Base-by-base conservation (phyloP, 139 green algal species). In the Auxenochlorella pyrenoidosa region DNA sequence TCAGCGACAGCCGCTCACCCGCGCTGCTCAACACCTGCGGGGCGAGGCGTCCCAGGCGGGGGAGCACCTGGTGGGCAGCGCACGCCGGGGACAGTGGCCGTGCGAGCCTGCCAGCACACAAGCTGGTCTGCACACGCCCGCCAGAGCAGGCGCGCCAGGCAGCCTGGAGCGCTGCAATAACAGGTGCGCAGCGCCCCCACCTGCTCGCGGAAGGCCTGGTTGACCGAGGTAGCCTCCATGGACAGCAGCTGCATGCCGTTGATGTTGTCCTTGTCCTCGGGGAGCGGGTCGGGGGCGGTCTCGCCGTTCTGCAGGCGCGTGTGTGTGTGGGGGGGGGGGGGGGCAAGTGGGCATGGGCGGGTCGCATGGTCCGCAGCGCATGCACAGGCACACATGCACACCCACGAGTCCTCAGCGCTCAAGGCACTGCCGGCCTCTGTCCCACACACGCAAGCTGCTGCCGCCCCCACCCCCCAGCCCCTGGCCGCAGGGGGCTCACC, bases 131-230 rank as follows among this genome's bases (percentile, higher is more conserved):
- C n/a, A n/a, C n/a, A n/a, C n/a, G n/a, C n/a, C n/a, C n/a, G n/a
- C n/a, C n/a, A n/a, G n/a, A n/a, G n/a, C n/a, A n/a, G n/a, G n/a
- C n/a, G n/a, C n/a, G n/a, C n/a, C n/a, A n/a, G n/a, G n/a, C n/a
- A n/a, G n/a, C n/a, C n/a, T n/a, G n/a, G n/a, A n/a, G n/a, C n/a
- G n/a, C n/a, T n/a, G n/a, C n/a, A n/a, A n/a, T n/a, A n/a, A n/a
- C n/a, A n/a, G n/a, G n/a, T n/a, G n/a, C n/a, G n/a, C n/a, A n/a
- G n/a, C n/a, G n/a, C n/a, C 47, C 47, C 47, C 43, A 96, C 92
- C 93, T 98, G 96, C 91, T 98, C 94, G 10, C 91, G 96, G 92
- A 99, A 98, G 87, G 96, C 97, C 84, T 98, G 95, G 88, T 99
- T 98, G 90, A 98, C 94, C 72, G 89, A 86, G 21, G 98, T 99